A percentile compares a stretch with the other conserved stretches of the same genome.
These are phyloP conservation scores for Inga oerstediana DNA, from an alignment of 306 rosid genomes.

Conservation along the genomic window DNA sequence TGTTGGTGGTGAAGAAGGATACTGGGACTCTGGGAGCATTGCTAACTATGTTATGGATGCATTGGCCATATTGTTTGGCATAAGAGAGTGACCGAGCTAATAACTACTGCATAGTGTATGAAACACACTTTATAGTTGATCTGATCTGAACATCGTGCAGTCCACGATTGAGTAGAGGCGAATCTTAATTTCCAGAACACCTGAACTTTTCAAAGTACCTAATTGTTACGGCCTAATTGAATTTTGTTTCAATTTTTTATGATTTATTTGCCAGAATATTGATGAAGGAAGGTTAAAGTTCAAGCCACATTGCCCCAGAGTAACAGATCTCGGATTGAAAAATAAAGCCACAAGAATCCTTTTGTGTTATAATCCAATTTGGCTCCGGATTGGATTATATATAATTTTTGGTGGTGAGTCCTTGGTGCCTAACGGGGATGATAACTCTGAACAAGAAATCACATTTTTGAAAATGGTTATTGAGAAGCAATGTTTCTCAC, in stretches of 20 bases:
- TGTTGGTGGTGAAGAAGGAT: background rate
- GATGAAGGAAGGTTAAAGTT: conserved; percentile 85
- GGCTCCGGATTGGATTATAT: conserved; percentile 84
- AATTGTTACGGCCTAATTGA: background rate
- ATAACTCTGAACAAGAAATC: conserved; percentile 57
- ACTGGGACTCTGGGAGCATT: background rate
- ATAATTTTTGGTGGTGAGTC: conserved; percentile 84
- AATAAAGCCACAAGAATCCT: conserved; percentile 62
- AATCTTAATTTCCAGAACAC: background rate
- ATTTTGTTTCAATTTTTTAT: conserved; percentile 13
- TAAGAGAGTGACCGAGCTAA: background rate
- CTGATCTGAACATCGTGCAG: too few species aligned
- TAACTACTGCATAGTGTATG: background rate
- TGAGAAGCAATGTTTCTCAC: conserved; percentile 74
- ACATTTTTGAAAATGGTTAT: conserved; percentile 76
- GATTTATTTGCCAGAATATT: conserved; percentile 54
- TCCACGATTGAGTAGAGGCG: background rate
- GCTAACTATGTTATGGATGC: background rate
- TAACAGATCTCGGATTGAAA: conserved; percentile 81
- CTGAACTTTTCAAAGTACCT: background rate
- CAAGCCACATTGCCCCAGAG: conserved; percentile 90
- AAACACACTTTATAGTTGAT: background rate
- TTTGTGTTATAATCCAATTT: conserved; percentile 74
- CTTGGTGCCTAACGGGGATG: conserved; percentile 59
- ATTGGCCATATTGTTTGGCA: background rate